phyloP scores from a whole-genome alignment of 257 asterid species.

The Anisodus tanguticus region DNA sequence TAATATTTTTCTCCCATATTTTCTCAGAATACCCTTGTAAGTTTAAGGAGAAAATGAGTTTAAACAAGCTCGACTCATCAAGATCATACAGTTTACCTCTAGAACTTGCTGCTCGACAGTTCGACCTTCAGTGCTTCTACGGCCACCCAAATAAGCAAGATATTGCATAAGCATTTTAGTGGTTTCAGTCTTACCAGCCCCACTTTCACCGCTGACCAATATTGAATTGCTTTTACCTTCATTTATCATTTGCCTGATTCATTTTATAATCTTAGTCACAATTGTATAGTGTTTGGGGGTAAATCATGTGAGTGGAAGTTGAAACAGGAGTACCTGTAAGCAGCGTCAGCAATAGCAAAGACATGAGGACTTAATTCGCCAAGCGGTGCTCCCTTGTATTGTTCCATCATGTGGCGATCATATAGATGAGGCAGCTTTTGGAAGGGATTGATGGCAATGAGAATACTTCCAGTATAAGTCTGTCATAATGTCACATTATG shows the following conservation, averaged over 20 bases:
- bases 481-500: slow-evolving; percentile 23
- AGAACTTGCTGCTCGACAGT: slow-evolving; percentile 41
- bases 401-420: slow-evolving; percentile 39
- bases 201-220: slow-evolving; percentile 43
- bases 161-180: slow-evolving; percentile 43
- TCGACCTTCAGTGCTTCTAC: slow-evolving; percentile 36
- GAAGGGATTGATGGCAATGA: slow-evolving; percentile 40
- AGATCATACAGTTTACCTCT: slow-evolving; percentile 25
- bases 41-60: neutral
- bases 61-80: slow-evolving; percentile 9
- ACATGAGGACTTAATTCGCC: slow-evolving; percentile 40
- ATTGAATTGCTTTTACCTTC: slow-evolving; percentile 39
- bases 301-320: neutral
- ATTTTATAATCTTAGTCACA: slow-evolving; percentile 14
- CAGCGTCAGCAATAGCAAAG: slow-evolving; percentile 39
- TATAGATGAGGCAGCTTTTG: slow-evolving; percentile 40
- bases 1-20: no score
- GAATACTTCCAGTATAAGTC: slow-evolving; percentile 43
- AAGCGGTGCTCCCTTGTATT: slow-evolving; percentile 37
- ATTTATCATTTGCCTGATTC: slow-evolving; percentile 37
- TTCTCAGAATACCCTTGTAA: neutral
- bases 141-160: slow-evolving; percentile 42
- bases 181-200: slow-evolving; percentile 43
- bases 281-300: neutral
- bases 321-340: slow-evolving; percentile 36